Evolutionary conservation across 2,329 filamentous ascomycete genomes (phyloP).

Genomic region (Grosmannia huntii): DNA sequence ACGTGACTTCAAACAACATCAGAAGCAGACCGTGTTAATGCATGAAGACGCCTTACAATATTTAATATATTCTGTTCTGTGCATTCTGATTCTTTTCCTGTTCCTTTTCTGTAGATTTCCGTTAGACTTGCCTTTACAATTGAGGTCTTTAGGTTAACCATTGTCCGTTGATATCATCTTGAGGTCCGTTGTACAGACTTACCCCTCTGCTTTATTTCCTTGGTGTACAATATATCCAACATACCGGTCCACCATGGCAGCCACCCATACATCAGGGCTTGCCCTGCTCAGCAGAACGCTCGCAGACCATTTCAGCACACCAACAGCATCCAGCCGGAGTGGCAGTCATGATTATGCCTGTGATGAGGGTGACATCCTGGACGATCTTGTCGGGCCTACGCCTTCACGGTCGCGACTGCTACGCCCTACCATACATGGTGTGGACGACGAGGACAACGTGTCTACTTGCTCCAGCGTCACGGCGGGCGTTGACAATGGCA

Average conservation of each 20-base stretch:
- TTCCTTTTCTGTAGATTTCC: not conserved
- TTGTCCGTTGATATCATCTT: not conserved
- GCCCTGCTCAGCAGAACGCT: not conserved
- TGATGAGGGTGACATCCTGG: conserved; percentile 5
- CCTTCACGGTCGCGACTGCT: not conserved
- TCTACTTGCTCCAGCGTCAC: conserved; percentile 1
- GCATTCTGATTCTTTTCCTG: not conserved
- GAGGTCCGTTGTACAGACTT: not conserved
- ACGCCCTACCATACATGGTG: not conserved
- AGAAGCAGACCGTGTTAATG: not conserved
- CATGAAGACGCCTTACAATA: not conserved
- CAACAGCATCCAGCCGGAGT: not conserved
- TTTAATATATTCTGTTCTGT: not conserved
- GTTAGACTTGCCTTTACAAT: not conserved
- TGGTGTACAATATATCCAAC: not conserved
- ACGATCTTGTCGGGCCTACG: conserved; percentile 1
- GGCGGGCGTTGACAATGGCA: not conserved
- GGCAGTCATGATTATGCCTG: not conserved
- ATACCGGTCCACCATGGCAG: not conserved
- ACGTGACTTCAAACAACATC: not conserved
- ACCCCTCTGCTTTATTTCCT: not conserved
- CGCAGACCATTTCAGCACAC: not conserved
- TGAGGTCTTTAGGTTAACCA: too few relatives aligned
- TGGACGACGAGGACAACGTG: not conserved
- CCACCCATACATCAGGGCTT: not conserved